These are phyloP conservation scores for Nannochloropsis oceanica DNA, from an alignment of 108 stramenopile species.

Conservation along the genomic window DNA sequence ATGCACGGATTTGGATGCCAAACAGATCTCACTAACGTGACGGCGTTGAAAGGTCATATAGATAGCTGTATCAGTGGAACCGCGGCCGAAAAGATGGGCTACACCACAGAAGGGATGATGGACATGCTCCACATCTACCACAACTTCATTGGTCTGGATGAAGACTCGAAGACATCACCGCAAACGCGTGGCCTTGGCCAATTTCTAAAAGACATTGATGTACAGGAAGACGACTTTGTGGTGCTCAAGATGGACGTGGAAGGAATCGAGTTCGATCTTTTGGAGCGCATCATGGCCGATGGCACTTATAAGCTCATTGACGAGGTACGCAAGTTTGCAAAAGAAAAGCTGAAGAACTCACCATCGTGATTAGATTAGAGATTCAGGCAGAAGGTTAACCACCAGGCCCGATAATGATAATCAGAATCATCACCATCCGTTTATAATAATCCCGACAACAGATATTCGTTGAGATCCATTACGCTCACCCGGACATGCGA, in stretches of 20 bases:
- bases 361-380: too few species aligned
- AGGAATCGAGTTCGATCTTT: background rate
- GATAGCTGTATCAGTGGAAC: background rate
- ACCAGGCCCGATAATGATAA: too few species aligned
- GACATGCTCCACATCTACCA: background rate
- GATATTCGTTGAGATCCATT: background rate
- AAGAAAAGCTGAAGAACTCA: background rate
- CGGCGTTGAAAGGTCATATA: background rate
- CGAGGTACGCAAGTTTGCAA: background rate
- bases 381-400: too few species aligned
- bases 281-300: background rate
- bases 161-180: background rate
- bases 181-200: background rate
- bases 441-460: background rate
- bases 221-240: too few species aligned
- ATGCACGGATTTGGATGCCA: background rate
- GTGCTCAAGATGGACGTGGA: background rate
- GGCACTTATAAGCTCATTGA: background rate
- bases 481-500: background rate
- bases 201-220: background rate
- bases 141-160: background rate
- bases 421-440: background rate
- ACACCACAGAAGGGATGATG: background rate
- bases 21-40: background rate
- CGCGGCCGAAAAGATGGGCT: too few species aligned